Evolutionary conservation across 2,329 filamentous ascomycete genomes (phyloP).

Genomic region (Mariannaea sp.): DNA sequence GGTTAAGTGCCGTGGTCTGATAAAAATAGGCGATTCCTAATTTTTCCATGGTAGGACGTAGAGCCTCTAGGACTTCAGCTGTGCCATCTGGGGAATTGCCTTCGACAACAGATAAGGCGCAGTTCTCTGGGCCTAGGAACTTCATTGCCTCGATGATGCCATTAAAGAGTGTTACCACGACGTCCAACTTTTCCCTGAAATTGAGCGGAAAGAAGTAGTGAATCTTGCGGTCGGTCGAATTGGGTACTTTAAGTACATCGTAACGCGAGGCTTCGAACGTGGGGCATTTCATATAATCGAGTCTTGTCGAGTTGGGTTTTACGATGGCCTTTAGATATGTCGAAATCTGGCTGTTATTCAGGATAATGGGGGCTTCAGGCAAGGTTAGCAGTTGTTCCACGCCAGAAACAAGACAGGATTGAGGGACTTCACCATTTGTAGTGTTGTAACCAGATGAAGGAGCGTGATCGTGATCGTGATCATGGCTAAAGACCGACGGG

Average conservation of each 20-base stretch:
- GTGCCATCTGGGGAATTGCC: constrained; percentile 61
- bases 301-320: too few relatives aligned
- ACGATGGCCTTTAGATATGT: too few relatives aligned
- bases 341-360: too few relatives aligned
- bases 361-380: too few relatives aligned
- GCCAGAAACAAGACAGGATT: too few relatives aligned
- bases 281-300: too few relatives aligned
- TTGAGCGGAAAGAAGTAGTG: constrained; percentile 60
- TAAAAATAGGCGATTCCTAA: constrained; percentile 50
- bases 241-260: constrained; percentile 1
- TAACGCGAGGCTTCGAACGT: constrained; percentile 29
- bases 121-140: constrained; percentile 56
- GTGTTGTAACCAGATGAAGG: too few relatives aligned
- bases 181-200: constrained; percentile 48
- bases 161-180: constrained; percentile 57
- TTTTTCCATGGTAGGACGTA: constrained; percentile 46
- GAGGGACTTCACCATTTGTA: too few relatives aligned
- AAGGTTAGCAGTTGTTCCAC: too few relatives aligned
- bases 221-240: constrained; percentile 8
- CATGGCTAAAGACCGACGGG: too few relatives aligned
- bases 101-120: constrained; percentile 60
- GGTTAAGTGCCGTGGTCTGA: constrained; percentile 49
- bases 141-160: constrained; percentile 55
- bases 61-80: constrained; percentile 50
- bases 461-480: too few relatives aligned